Evolutionary conservation across 1,139 yeast genomes (phyloP).

Genomic region (Candida anutae): DNA sequence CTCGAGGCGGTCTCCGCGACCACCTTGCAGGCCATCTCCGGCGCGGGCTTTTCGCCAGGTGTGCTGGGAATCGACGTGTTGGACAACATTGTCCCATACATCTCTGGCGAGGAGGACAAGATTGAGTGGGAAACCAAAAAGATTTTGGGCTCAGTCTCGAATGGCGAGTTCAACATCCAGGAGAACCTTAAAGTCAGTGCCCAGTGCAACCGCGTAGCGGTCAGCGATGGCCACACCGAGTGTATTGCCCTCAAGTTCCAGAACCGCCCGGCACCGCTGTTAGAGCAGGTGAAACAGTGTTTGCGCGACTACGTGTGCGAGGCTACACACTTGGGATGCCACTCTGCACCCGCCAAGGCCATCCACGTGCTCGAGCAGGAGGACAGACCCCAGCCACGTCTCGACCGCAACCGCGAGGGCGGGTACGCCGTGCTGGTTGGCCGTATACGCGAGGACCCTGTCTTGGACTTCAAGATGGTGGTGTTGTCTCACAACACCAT

Average conservation of each 20-base stretch:
- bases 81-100: slow-evolving; percentile 91
- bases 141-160: slow-evolving; percentile 65
- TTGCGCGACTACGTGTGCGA: slow-evolving; percentile 77
- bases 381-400: slow-evolving; percentile 97
- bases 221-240: slow-evolving; percentile 96
- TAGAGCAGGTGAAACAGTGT: slow-evolving; percentile 68
- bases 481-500: slow-evolving; percentile 93
- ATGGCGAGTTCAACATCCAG: slow-evolving; percentile 57
- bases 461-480: slow-evolving; percentile 91
- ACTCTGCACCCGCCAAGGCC: slow-evolving; percentile 88
- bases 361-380: slow-evolving; percentile 85
- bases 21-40: slow-evolving; percentile 94
- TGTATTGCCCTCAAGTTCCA: slow-evolving; percentile 84
- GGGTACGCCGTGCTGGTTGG: slow-evolving; percentile 97
- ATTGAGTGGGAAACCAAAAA: slow-evolving; percentile 98
- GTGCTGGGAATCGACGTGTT: slow-evolving; percentile 90
- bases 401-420: slow-evolving; percentile 90
- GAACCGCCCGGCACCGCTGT: slow-evolving; percentile 74
- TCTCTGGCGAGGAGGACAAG: slow-evolving; percentile 96
- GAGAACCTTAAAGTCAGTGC: slow-evolving; percentile 82
- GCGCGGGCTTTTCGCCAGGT: slow-evolving; percentile 98
- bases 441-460: slow-evolving; percentile 86
- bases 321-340: slow-evolving; percentile 69
- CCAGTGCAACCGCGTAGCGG: slow-evolving; percentile 95
- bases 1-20: slow-evolving; percentile 81